These are phyloP conservation scores for Fusarium lateritium DNA, from an alignment of 2,329 filamentous ascomycete species.

Conservation along the genomic window DNA sequence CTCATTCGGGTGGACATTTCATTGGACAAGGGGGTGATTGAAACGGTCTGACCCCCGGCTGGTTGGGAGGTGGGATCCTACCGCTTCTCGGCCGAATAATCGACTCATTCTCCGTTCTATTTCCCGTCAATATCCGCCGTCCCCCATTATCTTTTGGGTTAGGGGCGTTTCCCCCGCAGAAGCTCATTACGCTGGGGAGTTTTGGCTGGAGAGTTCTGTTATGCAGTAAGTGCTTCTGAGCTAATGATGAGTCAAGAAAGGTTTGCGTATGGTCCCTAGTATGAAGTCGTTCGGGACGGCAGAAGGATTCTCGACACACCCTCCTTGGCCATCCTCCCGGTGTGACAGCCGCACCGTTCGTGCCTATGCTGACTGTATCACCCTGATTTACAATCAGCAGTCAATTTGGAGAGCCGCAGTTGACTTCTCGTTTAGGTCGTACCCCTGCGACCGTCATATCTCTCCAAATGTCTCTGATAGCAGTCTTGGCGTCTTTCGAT, in stretches of 20 bases:
- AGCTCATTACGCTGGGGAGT: not conserved
- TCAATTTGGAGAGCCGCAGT: not conserved
- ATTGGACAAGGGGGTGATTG: slow-evolving; percentile 20
- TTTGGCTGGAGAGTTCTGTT: no score
- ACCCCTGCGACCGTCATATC: no score
- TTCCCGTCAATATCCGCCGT: slow-evolving; percentile 31
- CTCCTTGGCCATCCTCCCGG: not conserved
- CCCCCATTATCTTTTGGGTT: slow-evolving; percentile 2
- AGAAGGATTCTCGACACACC: not conserved
- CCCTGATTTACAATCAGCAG: not conserved
- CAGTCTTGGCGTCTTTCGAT: not conserved
- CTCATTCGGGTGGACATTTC: not conserved
- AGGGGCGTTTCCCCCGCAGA: not conserved
- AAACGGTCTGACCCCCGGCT: slow-evolving; percentile 8
- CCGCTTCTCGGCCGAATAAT: slow-evolving; percentile 36
- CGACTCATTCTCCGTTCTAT: slow-evolving; percentile 15
- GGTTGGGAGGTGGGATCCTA: slow-evolving; percentile 4
- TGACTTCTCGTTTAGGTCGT: not conserved
- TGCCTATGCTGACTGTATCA: slow-evolving; percentile 6
- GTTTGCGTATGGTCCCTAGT: no score
- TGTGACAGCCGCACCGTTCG: slow-evolving; percentile 1
- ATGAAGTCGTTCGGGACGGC: not conserved
- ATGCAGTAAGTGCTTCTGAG: no score
- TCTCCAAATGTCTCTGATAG: not conserved
- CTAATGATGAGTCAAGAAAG: no score